phyloP scores from a whole-genome alignment of 805 yeast genomes.

The Komagataella pastoris region DNA sequence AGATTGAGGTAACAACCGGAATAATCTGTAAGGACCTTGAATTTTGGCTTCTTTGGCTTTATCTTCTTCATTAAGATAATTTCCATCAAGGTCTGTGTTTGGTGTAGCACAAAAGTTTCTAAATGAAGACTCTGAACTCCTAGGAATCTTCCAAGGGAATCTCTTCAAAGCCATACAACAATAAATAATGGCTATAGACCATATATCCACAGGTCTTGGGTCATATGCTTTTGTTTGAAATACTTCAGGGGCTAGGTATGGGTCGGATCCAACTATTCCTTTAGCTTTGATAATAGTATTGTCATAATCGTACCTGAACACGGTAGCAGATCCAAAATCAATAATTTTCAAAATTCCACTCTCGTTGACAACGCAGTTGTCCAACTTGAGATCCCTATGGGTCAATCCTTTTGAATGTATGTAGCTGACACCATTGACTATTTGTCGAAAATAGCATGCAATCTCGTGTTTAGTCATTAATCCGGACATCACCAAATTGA shows the following conservation, averaged over 20 bases:
- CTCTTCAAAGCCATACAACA: constrained; percentile 81
- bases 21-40: constrained; percentile 60
- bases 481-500: constrained; percentile 86
- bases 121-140: constrained; percentile 59
- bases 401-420: constrained; percentile 78
- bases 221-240: constrained; percentile 47
- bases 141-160: constrained; percentile 96
- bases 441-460: constrained; percentile 73
- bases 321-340: constrained; percentile 89
- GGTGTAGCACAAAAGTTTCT: constrained; percentile 37
- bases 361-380: constrained; percentile 75
- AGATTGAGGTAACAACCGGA: constrained; percentile 57
- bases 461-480: constrained; percentile 59
- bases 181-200: constrained; percentile 89
- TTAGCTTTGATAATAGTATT: constrained; percentile 47
- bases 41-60: constrained; percentile 15
- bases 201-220: constrained; percentile 78
- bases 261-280: constrained; percentile 93
- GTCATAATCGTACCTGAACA: constrained; percentile 57
- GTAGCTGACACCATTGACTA: constrained; percentile 60
- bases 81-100: constrained; percentile 1
- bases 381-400: constrained; percentile 85
- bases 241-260: constrained; percentile 91
- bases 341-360: constrained; percentile 74
- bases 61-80: background rate